Base-by-base conservation (phyloP, 2,329 filamentous ascomycete species). In the Pseudogymnoascus sp. region DNA sequence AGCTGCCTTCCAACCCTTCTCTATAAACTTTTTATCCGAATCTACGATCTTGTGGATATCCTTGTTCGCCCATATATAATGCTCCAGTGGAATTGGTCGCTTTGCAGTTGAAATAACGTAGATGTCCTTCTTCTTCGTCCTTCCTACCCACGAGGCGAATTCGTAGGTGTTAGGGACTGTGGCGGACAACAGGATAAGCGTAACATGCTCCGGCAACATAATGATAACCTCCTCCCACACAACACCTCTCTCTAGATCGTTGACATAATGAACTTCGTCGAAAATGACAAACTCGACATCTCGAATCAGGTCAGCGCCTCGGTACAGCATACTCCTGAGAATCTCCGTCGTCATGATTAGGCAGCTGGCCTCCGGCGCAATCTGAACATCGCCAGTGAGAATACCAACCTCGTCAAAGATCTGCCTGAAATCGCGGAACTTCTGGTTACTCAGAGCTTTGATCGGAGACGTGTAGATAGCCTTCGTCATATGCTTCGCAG, bases 211-310 rank as follows among this genome's bases (percentile, higher is more conserved):
- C 0, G 94, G 94, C 61, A 99, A 81, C 94, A 99, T 97, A 70
- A 99, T 99, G 71, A 99, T 99, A 69, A 99, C 94, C 75, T 99
- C 94, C 75, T 99, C 94, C 94, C 94, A 99, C 0, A 99, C 94
- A 5, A 99, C 94, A 70, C 94, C 94, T 75, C 94, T 85, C 74
- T 97, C 94, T 27, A 89, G 82, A 73, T 99, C 94, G 72, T 97
- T 99, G 67, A 99, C 93, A 72, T 99, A 99, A 75, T 99, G 94
- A 1, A 99, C 94, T 75, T 99, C 94, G 70, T 99, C 94, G 65
- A 99, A 99, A 58, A 99, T 97, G 68, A 99, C 94, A 73, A 96
- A 99, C 68, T 99, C 94, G 7, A 99, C 94, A 72, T 99, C 94
- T 68, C 94, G 85, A 67, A 99, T 97, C 13, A 99, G 77, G 77